Percentiles rank a stretch among this genome's conserved stretches.
These are phyloP conservation scores for Amanita inopinata DNA, from an alignment of 768 basidiomycete genomes.

Conservation along the genomic window DNA sequence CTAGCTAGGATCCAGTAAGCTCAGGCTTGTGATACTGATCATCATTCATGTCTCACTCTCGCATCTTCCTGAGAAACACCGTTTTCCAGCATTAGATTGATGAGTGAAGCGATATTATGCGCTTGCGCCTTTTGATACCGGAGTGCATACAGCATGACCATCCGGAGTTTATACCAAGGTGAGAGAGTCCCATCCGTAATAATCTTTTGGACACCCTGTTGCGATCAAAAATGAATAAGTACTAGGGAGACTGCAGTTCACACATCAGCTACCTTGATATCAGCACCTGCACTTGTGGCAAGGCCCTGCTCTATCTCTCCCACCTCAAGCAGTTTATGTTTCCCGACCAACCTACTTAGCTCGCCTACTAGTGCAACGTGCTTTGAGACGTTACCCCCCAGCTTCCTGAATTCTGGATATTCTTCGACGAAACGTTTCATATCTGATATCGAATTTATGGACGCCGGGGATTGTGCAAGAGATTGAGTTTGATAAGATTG, in stretches of 20 bases:
- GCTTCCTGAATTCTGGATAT: constrained; percentile 93
- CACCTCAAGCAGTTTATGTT: constrained; percentile 78
- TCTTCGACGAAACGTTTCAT: constrained; percentile 99
- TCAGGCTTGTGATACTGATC: constrained; percentile 9
- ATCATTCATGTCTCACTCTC: constrained; percentile 23
- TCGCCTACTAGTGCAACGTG: constrained; percentile 97
- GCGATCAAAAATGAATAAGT: no score
- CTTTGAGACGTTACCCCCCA: constrained; percentile 98
- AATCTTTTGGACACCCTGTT: constrained; percentile 73
- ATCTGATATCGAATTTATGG: constrained; percentile 89
- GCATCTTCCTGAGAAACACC: constrained; percentile 74
- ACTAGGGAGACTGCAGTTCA: not conserved
- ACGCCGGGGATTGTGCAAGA: constrained; percentile 60
- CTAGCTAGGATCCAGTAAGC: constrained; percentile 45
- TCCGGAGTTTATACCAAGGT: constrained; percentile 73
- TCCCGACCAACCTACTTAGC: constrained; percentile 80
- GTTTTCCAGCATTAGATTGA: constrained; percentile 65
- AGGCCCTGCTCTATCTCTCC: constrained; percentile 96
- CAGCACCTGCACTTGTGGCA: constrained; percentile 84
- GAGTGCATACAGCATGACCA: constrained; percentile 88
- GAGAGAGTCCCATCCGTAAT: constrained; percentile 60
- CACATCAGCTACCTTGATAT: constrained; percentile 48
- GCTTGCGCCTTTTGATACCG: constrained; percentile 89
- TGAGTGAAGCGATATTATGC: constrained; percentile 70
- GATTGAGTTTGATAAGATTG: constrained; percentile 85